These are phyloP conservation scores for Colletotrichum navitas DNA, from an alignment of 2,329 filamentous ascomycete species.

Conservation along the genomic window DNA sequence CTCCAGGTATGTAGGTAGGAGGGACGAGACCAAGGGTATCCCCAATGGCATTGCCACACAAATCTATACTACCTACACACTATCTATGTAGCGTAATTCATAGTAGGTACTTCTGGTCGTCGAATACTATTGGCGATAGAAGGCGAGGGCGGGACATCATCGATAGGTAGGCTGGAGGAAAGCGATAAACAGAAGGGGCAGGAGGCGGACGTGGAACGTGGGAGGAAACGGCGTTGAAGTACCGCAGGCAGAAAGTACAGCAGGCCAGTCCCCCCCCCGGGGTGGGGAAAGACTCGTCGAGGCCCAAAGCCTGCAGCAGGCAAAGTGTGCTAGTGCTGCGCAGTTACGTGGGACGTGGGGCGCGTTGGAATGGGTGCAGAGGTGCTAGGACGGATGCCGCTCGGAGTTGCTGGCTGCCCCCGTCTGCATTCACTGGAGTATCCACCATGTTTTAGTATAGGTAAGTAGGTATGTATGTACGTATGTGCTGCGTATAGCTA, in stretches of 20 bases:
- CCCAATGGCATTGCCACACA: not conserved
- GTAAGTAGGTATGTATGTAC: no score
- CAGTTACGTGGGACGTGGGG: constrained; percentile 39
- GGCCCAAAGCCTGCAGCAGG: constrained; percentile 29
- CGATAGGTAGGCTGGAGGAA: not conserved
- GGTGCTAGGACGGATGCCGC: not conserved
- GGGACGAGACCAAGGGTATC: not conserved
- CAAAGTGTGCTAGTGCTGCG: constrained; percentile 33
- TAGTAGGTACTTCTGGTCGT: not conserved
- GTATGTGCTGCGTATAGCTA: no score
- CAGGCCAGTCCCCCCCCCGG: constrained; percentile 23
- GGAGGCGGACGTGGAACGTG: constrained; percentile 15
- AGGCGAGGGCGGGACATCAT: not conserved
- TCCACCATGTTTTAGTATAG: not conserved
- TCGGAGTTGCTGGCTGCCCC: not conserved
- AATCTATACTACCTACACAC: not conserved
- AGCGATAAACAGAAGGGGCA: not conserved
- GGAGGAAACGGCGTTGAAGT: constrained; percentile 25
- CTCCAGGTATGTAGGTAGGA: not conserved
- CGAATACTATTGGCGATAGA: not conserved
- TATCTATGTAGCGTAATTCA: not conserved
- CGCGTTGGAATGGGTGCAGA: constrained; percentile 11
- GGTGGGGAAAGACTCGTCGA: constrained; percentile 37
- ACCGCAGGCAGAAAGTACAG: not conserved
- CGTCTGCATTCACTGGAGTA: constrained; percentile 5